Conservation (phyloP, 176 grass and related monocot genomes). For the Triticum timopheevii region DNA sequence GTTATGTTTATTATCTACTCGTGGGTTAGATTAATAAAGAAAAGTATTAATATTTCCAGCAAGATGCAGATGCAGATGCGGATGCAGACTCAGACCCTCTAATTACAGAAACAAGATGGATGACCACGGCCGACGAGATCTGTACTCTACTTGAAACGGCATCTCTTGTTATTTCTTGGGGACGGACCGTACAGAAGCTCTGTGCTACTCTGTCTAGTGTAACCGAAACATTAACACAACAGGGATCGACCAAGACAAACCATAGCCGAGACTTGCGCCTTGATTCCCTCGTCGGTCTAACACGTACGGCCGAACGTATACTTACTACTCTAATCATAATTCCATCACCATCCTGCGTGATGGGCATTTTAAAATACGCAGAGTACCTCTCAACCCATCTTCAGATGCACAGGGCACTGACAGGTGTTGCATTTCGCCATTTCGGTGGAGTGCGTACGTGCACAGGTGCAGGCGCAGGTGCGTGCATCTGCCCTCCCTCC, state of each 20-base stretch:
- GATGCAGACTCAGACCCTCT: too few relatives aligned
- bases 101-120: neutral
- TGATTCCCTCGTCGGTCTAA: neutral
- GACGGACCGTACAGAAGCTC: neutral
- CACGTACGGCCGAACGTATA: neutral
- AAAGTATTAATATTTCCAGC: too few relatives aligned
- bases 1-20: too few relatives aligned
- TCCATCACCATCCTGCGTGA: neutral
- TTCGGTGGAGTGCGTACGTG: too few relatives aligned
- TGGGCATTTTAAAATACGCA: neutral
- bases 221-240: neutral
- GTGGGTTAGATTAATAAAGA: too few relatives aligned
- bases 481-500: neutral
- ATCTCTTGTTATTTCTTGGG: neutral
- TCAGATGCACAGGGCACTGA: neutral
- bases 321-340: neutral
- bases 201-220: constrained; percentile 7
- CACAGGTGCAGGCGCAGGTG: too few relatives aligned
- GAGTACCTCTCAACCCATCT: neutral
- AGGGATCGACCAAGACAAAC: constrained; percentile 5
- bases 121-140: neutral
- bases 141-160: neutral
- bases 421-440: neutral
- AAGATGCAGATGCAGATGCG: too few relatives aligned
- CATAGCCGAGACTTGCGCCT: neutral